Evolutionary conservation across 805 yeast genomes (phyloP), one percentile per base, ranked within the genome.

Genomic region (Priceomyces melissophilus): DNA sequence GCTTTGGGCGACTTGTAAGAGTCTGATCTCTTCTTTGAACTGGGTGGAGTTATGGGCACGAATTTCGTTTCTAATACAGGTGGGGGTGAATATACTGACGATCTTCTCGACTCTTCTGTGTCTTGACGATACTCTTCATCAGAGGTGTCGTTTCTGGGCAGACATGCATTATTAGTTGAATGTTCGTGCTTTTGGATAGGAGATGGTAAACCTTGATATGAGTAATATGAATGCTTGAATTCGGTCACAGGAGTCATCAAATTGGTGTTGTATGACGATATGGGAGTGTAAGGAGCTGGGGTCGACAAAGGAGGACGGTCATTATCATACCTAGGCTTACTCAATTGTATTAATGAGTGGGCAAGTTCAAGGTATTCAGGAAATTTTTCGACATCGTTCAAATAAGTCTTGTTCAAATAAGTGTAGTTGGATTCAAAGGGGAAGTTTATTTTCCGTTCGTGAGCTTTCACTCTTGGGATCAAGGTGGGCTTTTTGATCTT

Each of bases 341-440:
- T 63, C 33, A 69, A 61, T 46, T 58, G 65, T 13, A 67, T 59
- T 41, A 68, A 59, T 4, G 68, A 60, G 41, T 65, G 71, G 20
- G 78, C 77, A 44, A 73, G 61, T 44, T 72, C 75, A 43, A 76
- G 60, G 43, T 73, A 68, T 43, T 71, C 74, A 4, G 78, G 77
- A 46, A 73, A 73, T 44, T 59, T 54, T 39, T 72, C 72, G 35
- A 75, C 72, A 52, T 76, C 81, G 31, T 62, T 65, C 52, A 75
- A 55, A 48, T 75, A 76, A 2, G 79, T 75, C 38, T 67, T 53
- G 41, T 67, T 63, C 53, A 75, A 69, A 50, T 75, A 75, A 12
- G 77, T 69, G 52, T 76, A 75, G 49, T 76, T 75, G 17, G 73
- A 70, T 47, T 75, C 76, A 55, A 71, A 76, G 3, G 82, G 82